Evolutionary conservation across 2,329 filamentous ascomycete species (phyloP).

Genomic region (Cercospora brassicicola): DNA sequence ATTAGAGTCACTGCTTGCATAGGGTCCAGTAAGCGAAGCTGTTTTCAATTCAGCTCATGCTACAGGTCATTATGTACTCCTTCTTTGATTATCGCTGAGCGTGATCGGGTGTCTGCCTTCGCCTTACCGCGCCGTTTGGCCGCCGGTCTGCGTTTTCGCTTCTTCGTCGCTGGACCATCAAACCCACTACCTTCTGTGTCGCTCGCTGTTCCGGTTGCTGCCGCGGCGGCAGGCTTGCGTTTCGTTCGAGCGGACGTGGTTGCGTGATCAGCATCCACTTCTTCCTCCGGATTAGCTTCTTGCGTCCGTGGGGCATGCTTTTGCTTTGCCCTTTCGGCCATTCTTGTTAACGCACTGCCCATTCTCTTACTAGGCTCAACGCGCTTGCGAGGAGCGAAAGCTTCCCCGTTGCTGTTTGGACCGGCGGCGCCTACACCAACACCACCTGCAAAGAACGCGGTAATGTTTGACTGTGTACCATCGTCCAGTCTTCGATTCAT

Average conservation of each 20-base stretch:
- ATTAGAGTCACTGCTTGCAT: background rate
- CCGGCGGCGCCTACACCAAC: slow-evolving; percentile 63
- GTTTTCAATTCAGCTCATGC: too few species aligned
- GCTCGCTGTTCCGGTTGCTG: background rate
- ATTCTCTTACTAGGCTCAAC: slow-evolving; percentile 70
- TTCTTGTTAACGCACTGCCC: slow-evolving; percentile 69
- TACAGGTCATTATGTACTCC: too few species aligned
- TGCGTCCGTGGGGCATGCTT: background rate
- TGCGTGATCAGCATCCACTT: background rate
- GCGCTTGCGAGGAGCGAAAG: slow-evolving; percentile 69
- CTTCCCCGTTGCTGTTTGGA: slow-evolving; percentile 47
- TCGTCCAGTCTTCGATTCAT: slow-evolving; percentile 88
- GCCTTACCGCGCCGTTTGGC: background rate
- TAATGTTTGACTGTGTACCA: slow-evolving; percentile 95
- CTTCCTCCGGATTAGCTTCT: background rate
- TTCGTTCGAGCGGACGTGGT: background rate
- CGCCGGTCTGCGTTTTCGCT: background rate
- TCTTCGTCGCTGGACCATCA: background rate
- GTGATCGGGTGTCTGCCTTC: background rate
- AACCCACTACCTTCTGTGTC: slow-evolving; percentile 7
- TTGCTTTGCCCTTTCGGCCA: slow-evolving; percentile 58
- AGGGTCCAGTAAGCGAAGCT: too few species aligned
- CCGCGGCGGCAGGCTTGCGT: background rate
- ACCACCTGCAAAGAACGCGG: slow-evolving; percentile 78
- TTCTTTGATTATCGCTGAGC: too few species aligned